Evolutionary conservation across 306 rosid genomes (phyloP).

Genomic region (Pterocarpus macrocarpus): DNA sequence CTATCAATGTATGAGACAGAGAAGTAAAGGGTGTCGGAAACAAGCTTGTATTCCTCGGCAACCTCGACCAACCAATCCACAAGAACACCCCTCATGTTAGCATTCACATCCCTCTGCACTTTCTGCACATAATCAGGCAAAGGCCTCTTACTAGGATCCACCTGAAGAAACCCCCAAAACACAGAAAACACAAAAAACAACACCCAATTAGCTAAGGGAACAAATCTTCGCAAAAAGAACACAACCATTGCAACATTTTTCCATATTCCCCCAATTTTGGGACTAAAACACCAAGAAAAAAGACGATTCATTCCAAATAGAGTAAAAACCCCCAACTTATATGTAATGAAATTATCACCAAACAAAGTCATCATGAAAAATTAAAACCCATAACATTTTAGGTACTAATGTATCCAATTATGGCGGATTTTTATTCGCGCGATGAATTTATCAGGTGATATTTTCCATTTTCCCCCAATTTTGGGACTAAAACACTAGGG

Average conservation of each 20-base stretch:
- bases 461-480: too few relatives aligned
- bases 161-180: slow-evolving; percentile 50
- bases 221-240: background rate
- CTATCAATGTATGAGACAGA: slow-evolving; percentile 70
- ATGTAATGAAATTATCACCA: too few relatives aligned
- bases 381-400: too few relatives aligned
- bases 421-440: too few relatives aligned
- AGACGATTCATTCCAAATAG: background rate
- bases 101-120: slow-evolving; percentile 77
- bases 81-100: slow-evolving; percentile 78
- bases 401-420: too few relatives aligned
- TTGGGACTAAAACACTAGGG: too few relatives aligned
- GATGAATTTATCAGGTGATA: too few relatives aligned
- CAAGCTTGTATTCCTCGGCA: slow-evolving; percentile 86
- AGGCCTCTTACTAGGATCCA: slow-evolving; percentile 73
- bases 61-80: slow-evolving; percentile 97
- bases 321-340: too few relatives aligned
- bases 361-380: too few relatives aligned
- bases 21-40: slow-evolving; percentile 77
- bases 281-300: background rate
- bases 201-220: background rate
- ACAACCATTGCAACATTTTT: background rate
- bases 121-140: slow-evolving; percentile 64
- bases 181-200: background rate
- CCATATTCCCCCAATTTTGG: background rate